A percentile compares a stretch with the other conserved stretches of the same genome.
Evolutionary conservation across 2,329 filamentous ascomycete genomes (phyloP).

Genomic region (Aphanoascus verrucosus): DNA sequence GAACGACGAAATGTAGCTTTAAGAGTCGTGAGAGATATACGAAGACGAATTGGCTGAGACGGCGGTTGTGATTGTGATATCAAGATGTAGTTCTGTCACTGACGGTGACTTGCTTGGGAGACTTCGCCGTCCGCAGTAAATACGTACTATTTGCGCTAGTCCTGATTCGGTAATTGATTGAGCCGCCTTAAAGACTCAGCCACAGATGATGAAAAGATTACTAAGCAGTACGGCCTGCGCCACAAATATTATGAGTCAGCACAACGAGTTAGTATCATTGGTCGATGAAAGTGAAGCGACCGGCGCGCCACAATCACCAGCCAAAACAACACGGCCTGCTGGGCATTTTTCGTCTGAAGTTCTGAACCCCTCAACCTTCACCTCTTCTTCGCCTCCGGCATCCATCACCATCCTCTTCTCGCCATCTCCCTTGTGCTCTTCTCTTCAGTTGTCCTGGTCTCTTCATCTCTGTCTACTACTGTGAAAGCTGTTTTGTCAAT

Average conservation of each 20-base stretch:
- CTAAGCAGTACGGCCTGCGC: not conserved
- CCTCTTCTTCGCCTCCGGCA: not conserved
- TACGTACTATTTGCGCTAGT: not conserved
- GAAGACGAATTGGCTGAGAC: no score
- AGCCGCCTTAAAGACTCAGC: not conserved
- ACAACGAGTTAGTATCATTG: not conserved
- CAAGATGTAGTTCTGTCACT: not conserved
- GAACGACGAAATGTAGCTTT: no score
- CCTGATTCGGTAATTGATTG: not conserved
- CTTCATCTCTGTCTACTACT: not conserved
- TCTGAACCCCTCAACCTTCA: not conserved
- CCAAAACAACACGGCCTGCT: not conserved
- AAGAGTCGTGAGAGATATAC: no score
- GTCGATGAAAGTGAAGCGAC: constrained; percentile 9
- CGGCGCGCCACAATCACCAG: not conserved
- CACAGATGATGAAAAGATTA: not conserved
- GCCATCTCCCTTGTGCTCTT: no score
- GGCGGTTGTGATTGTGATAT: no score
- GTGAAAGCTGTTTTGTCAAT: not conserved
- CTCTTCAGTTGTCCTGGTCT: not conserved
- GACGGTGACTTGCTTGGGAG: not conserved
- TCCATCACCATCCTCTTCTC: not conserved
- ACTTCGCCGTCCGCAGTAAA: not conserved
- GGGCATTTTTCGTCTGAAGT: constrained; percentile 2
- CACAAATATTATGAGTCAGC: not conserved